Base-by-base conservation (phyloP, 805 yeast genomes). In the Hanseniaspora nectarophila region DNA sequence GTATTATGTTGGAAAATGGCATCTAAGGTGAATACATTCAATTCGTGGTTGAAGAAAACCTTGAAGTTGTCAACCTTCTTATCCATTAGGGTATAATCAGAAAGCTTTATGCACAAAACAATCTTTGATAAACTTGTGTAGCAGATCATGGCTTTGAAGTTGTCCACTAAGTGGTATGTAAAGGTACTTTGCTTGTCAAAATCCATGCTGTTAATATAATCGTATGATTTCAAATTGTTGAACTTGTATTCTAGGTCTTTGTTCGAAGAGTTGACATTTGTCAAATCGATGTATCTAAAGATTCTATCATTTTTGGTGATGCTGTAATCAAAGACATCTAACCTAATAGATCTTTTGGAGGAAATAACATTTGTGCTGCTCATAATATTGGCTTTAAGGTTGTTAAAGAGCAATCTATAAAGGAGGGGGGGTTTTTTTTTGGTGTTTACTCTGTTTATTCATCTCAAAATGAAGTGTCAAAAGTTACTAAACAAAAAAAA, bases 281-380 rank as follows among this genome's bases (percentile, higher is more conserved):
- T 42, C 5, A 42, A 20, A 31, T 42, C 45, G 16, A 42, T 8
- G n/a, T 16, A 42, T 18, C 18, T 26, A 10, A 16, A 28, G 7
- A 29, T 3, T 18, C 29, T 42, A 6, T 26, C 31, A 15, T 31
- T 29, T 13, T 32, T 48, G 5, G 20, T 10, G 23, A 45, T 26
- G 34, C 23, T 18, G 23, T 23, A 34, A n/a, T 37, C 45, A 18
- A 23, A 13, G 16, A 48, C 40, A 33, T 48, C 52, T 20, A 48
- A 26, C 40, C 45, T 40, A 20, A 34, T 18, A 2, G 43, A 10
- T 26, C 20, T 40, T 18, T 42, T 48, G 26, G 28, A 40, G 3
- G 16, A n/a, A 28, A 42, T 9, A 13, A 42, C 35, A 29, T 42
- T 42, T 9, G 20, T 40, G 21, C 29, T 40, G 13, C 20, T 26